Base-by-base conservation (phyloP, 148 eudicot genomes). In the Tetragonia tetragonoides region DNA sequence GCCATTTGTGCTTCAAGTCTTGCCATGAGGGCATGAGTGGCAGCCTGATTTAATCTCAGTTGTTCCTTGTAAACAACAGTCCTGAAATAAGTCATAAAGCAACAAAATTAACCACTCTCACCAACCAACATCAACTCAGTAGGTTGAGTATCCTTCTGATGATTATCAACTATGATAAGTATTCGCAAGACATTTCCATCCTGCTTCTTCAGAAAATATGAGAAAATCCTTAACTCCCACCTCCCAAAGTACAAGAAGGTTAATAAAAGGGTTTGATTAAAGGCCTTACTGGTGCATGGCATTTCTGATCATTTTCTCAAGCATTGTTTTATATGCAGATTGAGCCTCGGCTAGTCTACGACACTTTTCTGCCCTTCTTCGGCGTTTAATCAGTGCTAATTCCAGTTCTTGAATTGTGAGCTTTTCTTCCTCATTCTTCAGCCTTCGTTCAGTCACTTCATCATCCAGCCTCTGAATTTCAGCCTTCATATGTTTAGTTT, bases 1-100 rank as follows among this genome's bases (percentile, higher is more conserved):
- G 93, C 95, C 73, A 86, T 93, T 76, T 95, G 99, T 47, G 99
- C 99, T 88, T 95, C 97, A 8, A 95, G 97, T 82, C 94, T 90
- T 21, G 99, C 99, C 88, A 88, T 84, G 2, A 93, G 90, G 51
- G 99, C 89, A 79, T 81, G 86, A 14, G 88, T 76, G 66, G 99
- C 97, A 77, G 99, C 97, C 75, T 91, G 97, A 80, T 91, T 95
- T 71, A 89, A 69, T 83, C 99, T 89, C 76, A 88, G 87, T 76
- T 95, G 97, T 74, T 95, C 93, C 75, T 91, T 95, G 77, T 95
- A 93, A 49, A 93, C 82, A 39, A 95, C 97, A 83, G 89, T 93
- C 90, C 99, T 93, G 81, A 64, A 84, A 68, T 64, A 57, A 65
- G 40, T 73, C 70, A 82, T 47, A 72, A 62, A 64, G 38, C 17